These are phyloP conservation scores for Yueomyces sinensis DNA, from an alignment of 805 yeast species.

Conservation along the genomic window DNA sequence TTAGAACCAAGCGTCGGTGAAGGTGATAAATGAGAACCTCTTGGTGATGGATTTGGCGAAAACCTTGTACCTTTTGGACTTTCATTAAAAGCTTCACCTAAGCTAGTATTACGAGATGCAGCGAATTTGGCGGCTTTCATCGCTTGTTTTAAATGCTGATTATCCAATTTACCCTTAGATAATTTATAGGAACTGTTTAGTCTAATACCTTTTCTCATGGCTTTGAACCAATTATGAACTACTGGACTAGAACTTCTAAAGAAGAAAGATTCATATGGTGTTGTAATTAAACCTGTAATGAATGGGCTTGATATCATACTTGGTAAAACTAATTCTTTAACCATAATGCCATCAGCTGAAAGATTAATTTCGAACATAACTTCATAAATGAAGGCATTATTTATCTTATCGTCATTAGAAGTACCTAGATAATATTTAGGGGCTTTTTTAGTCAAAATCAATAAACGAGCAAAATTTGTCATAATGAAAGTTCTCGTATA, in stretches of 20 bases:
- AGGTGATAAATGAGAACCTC: neutral
- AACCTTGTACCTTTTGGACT: neutral
- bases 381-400: conserved; percentile 27
- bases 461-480: conserved; percentile 50
- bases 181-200: conserved; percentile 25
- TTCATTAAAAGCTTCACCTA: neutral
- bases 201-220: conserved; percentile 35
- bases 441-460: conserved; percentile 35
- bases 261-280: conserved; percentile 39
- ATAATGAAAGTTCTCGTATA: conserved; percentile 39
- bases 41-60: neutral
- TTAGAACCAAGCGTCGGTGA: too few species aligned
- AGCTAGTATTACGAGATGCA: conserved; percentile 3
- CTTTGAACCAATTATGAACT: conserved; percentile 43
- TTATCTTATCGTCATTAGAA: conserved; percentile 10
- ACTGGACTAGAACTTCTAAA: conserved; percentile 43
- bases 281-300: conserved; percentile 32
- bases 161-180: conserved; percentile 4
- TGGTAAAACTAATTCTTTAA: conserved; percentile 41
- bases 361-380: conserved; percentile 42
- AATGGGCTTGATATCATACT: conserved; percentile 28
- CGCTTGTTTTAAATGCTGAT: conserved; percentile 5
- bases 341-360: conserved; percentile 35
- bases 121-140: conserved; percentile 12
- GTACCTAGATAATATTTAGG: too few species aligned